Evolutionary conservation across 2,329 filamentous ascomycete species (phyloP), one percentile per base, ranked within the genome.

Genomic region (Calonectria fujianensis): DNA sequence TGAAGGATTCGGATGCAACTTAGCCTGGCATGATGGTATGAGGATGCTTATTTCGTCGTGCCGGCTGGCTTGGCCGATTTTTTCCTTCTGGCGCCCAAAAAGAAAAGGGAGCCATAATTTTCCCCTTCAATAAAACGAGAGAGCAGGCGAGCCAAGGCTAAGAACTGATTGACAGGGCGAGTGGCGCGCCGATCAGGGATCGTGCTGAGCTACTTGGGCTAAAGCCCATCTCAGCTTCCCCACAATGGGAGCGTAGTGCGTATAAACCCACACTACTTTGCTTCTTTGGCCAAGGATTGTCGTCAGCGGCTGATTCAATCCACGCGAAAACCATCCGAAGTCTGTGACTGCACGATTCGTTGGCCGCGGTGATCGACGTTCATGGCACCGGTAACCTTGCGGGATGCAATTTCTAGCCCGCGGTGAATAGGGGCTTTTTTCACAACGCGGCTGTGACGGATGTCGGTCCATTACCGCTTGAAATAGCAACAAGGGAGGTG

Each of bases 291-390:
- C 37, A 63, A n/a, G 39, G 37, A 45, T 37, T 61, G 29, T 69
- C 67, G 67, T 61, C 67, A 65, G 48, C 32, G 29, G 59, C 59
- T 65, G 59, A 65, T 65, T n/a, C 29, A 24, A 50, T 37, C 32
- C 24, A 20, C 32, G n/a, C 48, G 59, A 7, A 65, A 48, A 9
- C 16, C 29, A 48, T 8, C 9, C 11, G 6, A 27, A 65, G 11
- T 6, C n/a, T 27, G 35, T 41, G 18, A 39, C n/a, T 65, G 50
- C 69, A 50, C 29, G 48, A 57, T 48, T 37, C 24, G 48, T 39
- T 71, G 37, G 61, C 11, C 57, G 5, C 32, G 29, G 18, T 14
- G 29, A 65, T 59, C 61, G 50, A 31, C 41, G n/a, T 48, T 24
- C 18, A 63, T 41, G 57, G 37, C 37, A 41, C 24, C 35, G 14